These are phyloP conservation scores for Echinosophora koreensis DNA, from an alignment of 306 rosid species.

Conservation along the genomic window DNA sequence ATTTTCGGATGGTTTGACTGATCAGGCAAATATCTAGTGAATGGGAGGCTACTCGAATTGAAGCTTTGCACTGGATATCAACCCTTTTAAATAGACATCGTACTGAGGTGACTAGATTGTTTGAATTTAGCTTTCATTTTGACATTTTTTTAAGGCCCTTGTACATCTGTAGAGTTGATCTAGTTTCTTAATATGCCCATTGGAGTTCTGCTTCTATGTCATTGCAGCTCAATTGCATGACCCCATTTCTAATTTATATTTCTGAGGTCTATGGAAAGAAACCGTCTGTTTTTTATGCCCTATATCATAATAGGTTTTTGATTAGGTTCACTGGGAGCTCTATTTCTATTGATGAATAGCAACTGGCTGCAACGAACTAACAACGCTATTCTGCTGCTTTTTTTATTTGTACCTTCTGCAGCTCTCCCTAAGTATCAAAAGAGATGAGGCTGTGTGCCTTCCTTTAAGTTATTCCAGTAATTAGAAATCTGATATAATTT, in stretches of 20 bases:
- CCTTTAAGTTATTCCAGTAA: neutral
- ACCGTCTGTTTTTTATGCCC: neutral
- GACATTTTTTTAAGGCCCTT: slow-evolving; percentile 11
- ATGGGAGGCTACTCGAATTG: slow-evolving; percentile 95
- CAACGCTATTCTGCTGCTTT: neutral
- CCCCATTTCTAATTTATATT: neutral
- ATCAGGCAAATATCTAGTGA: slow-evolving; percentile 91
- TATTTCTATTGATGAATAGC: neutral
- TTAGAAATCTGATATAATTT: neutral
- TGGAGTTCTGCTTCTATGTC: slow-evolving; percentile 1
- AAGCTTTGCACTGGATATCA: slow-evolving; percentile 95
- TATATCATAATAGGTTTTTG: neutral
- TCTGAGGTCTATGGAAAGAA: slow-evolving; percentile 17
- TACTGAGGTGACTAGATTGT: slow-evolving; percentile 64
- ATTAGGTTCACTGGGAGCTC: neutral
- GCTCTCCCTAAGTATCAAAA: slow-evolving; percentile 19
- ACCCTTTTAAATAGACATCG: slow-evolving; percentile 87
- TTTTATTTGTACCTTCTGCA: neutral
- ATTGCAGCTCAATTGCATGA: neutral
- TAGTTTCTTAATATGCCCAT: slow-evolving; percentile 29
- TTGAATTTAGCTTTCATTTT: slow-evolving; percentile 41
- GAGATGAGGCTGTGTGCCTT: slow-evolving; percentile 24
- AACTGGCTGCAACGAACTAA: slow-evolving; percentile 6
- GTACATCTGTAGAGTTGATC: slow-evolving; percentile 19
- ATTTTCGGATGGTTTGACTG: slow-evolving; percentile 52